phyloP scores from a whole-genome alignment of 2,329 filamentous ascomycete genomes.

The Nemania sp. region DNA sequence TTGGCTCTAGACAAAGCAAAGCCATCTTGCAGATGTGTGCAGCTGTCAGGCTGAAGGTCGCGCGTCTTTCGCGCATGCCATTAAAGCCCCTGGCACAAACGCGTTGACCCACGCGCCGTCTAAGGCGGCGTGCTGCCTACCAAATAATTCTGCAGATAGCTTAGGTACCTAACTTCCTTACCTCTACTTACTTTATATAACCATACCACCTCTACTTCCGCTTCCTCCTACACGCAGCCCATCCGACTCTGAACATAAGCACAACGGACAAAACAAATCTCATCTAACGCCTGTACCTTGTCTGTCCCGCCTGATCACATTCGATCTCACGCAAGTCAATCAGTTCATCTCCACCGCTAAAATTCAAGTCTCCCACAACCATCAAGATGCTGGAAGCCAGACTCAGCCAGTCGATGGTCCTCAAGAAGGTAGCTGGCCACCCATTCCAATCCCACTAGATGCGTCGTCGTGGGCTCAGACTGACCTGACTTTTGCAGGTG shows the following conservation, averaged over 20 bases:
- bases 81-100: constrained; percentile 28
- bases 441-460: neutral
- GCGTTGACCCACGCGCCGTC: constrained; percentile 27
- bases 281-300: neutral
- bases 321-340: neutral
- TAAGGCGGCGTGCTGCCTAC: constrained; percentile 8
- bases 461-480: neutral
- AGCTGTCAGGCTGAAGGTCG: constrained; percentile 7
- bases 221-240: neutral
- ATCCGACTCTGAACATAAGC: neutral
- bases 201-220: neutral
- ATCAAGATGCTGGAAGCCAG: constrained; percentile 90
- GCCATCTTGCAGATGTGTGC: constrained; percentile 7
- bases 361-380: constrained; percentile 4
- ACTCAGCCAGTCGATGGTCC: constrained; percentile 87
- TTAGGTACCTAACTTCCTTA: too few species aligned
- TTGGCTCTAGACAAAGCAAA: neutral
- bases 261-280: constrained; percentile 3
- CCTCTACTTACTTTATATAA: too few species aligned
- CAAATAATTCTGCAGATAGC: constrained; percentile 14
- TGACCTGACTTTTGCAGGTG: constrained; percentile 61
- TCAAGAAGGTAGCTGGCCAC: constrained; percentile 77
- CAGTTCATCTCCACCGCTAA: neutral
- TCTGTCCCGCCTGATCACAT: neutral
- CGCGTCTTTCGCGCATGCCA: constrained; percentile 30